Percentiles rank a stretch among this genome's conserved stretches.
Evolutionary conservation across 441 rosid genomes (phyloP).

Genomic region (Erodium moschatum): DNA sequence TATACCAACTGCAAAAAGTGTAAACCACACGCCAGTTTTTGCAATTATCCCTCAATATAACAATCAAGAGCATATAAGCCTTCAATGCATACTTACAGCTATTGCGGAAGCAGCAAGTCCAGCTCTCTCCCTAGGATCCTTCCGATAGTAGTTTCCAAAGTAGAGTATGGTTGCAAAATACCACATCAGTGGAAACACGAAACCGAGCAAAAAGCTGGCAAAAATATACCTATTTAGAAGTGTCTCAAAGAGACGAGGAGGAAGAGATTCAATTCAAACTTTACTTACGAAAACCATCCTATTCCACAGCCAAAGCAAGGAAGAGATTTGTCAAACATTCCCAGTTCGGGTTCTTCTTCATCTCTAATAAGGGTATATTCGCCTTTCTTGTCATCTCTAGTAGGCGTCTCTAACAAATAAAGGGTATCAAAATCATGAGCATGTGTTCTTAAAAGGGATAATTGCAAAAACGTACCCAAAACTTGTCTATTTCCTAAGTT

Average conservation of each 20-base stretch:
- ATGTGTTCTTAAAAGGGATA: not conserved
- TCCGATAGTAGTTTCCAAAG: slow-evolving; percentile 63
- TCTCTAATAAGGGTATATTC: slow-evolving; percentile 41
- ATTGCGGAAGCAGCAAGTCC: slow-evolving; percentile 89
- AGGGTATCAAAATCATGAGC: not conserved
- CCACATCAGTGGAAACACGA: slow-evolving; percentile 66
- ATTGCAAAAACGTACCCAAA: too few relatives aligned
- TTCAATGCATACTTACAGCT: slow-evolving; percentile 59
- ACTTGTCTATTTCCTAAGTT: too few relatives aligned
- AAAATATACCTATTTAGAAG: slow-evolving; percentile 12
- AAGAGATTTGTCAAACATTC: slow-evolving; percentile 71
- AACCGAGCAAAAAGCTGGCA: slow-evolving; percentile 64
- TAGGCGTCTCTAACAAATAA: not conserved
- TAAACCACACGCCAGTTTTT: too few relatives aligned
- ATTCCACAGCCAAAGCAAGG: slow-evolving; percentile 55
- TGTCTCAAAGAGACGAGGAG: not conserved
- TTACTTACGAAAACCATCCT: slow-evolving; percentile 35
- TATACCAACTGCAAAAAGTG: too few relatives aligned
- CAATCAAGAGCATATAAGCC: too few relatives aligned
- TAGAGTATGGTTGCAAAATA: slow-evolving; percentile 67
- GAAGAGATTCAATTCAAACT: slow-evolving; percentile 11
- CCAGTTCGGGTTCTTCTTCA: slow-evolving; percentile 41
- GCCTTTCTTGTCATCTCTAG: slow-evolving; percentile 34
- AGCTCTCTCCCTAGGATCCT: slow-evolving; percentile 84
- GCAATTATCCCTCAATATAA: too few relatives aligned